Evolutionary conservation across 192 early-diverging fungal species (phyloP), one percentile per base, ranked within the genome.

Genomic region (Dimargaris cristalligena): DNA sequence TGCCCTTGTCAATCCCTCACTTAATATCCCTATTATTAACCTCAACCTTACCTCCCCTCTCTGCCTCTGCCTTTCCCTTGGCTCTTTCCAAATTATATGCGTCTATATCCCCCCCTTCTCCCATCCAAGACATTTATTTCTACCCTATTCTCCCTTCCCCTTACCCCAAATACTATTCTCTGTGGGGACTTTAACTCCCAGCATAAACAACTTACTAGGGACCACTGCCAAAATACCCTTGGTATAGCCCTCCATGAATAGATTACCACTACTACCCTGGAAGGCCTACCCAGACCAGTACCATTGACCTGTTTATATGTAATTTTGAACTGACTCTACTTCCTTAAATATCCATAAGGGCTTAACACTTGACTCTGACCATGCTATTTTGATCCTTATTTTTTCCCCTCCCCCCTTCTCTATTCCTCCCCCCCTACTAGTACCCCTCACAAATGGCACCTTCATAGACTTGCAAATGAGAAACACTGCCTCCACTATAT

Each of bases 161-260:
- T 56, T 14, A 16, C 34, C 28, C 22, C 34, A 18, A 33, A 45
- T 38, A 58, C 62, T 38, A 58, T 63, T 10, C 29, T 63, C 26
- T 58, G 54, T 41, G 62, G 62, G 18, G 38, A 63, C 34, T 45
- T 63, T 3, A 63, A 63, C 34, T 51, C 62, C 34, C 38, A 51
- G 0, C 20, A 57, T 1, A 44, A 32, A 13, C 23, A 2, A 3
- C 1, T 58, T 22, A 41, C 41, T 47, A 54, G 62, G 20, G 62
- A 63, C 28, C n/a, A 6, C 34, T 29, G 2, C 35, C 16, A 28
- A 16, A 63, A 20, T 34, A 10, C 62, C 14, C 44, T 51, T 23
- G 62, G 62, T 6, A n/a, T n/a, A n/a, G n/a, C n/a, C n/a, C n/a
- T n/a, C n/a, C n/a, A n/a, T n/a, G n/a, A n/a, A n/a, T n/a, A n/a